Conservation (phyloP, 2,329 filamentous ascomycete species). For the Sclerotiophoma versabilis region DNA sequence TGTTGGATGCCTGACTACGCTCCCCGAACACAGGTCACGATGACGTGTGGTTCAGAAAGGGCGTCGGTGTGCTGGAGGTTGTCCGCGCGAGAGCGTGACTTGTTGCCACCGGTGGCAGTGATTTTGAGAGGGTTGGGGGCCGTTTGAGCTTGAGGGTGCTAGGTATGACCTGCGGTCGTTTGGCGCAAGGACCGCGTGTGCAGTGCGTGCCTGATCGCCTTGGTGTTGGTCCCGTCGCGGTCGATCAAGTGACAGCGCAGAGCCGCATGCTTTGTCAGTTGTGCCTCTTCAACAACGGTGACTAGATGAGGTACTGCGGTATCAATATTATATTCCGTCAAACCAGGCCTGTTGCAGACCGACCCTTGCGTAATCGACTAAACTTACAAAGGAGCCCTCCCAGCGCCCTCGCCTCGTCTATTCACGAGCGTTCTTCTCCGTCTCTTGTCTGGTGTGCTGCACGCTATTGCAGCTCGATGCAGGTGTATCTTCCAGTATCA, state of each 20-base stretch:
- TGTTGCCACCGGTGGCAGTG: conserved; percentile 14
- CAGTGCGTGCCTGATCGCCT: background rate
- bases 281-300: background rate
- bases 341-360: background rate
- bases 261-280: conserved; percentile 8
- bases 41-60: conserved; percentile 2
- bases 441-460: background rate
- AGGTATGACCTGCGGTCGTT: background rate
- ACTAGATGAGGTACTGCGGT: background rate
- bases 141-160: conserved; percentile 5
- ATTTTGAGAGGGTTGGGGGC: conserved; percentile 9
- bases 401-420: background rate
- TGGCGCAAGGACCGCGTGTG: background rate
- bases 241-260: background rate
- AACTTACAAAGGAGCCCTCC: conserved; percentile 16
- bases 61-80: background rate
- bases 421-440: background rate
- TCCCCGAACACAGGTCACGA: background rate
- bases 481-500: conserved; percentile 7
- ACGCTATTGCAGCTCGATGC: background rate
- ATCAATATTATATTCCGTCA: conserved; percentile 15
- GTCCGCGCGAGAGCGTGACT: background rate
- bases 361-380: conserved; percentile 6
- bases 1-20: conserved; percentile 10
- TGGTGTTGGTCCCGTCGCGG: background rate